Conservation (phyloP, 257 asterid species). For the Ilex aquifolium region DNA sequence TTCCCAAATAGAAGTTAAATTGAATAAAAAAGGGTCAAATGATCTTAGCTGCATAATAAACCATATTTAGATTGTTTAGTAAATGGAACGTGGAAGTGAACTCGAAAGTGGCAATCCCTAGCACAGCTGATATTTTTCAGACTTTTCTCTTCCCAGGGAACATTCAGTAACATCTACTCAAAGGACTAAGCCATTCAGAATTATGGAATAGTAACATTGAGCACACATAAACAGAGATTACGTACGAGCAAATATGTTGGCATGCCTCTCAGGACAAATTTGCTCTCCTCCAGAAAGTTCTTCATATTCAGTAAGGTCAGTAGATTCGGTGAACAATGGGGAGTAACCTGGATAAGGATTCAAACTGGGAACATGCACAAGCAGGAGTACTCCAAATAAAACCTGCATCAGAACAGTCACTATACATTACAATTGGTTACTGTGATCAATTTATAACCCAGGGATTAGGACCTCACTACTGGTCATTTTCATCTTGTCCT, state of each 20-base stretch:
- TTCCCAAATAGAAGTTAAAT: not conserved
- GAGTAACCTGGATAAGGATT: conserved; percentile 63
- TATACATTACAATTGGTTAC: no score
- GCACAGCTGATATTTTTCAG: not conserved
- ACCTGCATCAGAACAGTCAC: conserved; percentile 33
- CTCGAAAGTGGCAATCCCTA: no score
- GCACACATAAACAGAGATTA: not conserved
- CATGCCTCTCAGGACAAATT: conserved; percentile 74
- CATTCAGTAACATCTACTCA: no score
- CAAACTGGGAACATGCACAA: conserved; percentile 56
- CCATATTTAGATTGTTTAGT: no score
- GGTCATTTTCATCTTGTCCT: not conserved
- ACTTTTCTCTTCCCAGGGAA: not conserved
- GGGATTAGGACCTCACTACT: not conserved
- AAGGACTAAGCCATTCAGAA: not conserved
- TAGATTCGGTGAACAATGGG: conserved; percentile 46
- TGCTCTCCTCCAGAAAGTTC: conserved; percentile 49
- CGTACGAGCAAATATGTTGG: conserved; percentile 63
- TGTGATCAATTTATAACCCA: not conserved
- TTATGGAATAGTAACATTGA: not conserved
- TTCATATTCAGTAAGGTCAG: conserved; percentile 36
- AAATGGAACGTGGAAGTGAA: no score
- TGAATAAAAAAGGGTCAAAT: not conserved
- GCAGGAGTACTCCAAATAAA: conserved; percentile 55
- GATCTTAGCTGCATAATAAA: no score